Percentiles rank a stretch among this genome's conserved stretches.
Conservation (phyloP, 768 basidiomycete species). For the Tylopilus subfusipes region DNA sequence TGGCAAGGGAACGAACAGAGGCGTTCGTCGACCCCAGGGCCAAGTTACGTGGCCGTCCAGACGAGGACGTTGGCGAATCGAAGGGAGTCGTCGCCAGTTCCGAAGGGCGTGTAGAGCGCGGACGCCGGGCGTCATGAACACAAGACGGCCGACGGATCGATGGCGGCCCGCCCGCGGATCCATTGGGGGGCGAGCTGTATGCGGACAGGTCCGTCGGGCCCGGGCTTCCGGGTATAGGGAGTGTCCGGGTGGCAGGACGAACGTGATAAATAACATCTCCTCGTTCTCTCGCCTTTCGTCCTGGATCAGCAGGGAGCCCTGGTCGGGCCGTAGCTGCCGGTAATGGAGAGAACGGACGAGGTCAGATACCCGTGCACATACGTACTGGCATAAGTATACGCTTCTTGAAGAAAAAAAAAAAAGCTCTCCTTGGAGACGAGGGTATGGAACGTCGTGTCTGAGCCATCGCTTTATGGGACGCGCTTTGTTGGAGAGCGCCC, state of each 20-base stretch:
- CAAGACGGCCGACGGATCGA: not conserved
- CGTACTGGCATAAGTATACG: not conserved
- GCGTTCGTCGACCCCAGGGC: no score
- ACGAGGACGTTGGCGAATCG: not conserved
- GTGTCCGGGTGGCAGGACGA: not conserved
- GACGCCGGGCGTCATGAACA: no score
- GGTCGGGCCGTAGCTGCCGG: not conserved
- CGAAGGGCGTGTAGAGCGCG: no score
- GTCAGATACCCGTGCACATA: not conserved
- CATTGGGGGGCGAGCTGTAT: not conserved
- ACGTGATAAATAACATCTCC: not conserved
- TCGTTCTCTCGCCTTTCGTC: not conserved
- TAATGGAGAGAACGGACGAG: not conserved
- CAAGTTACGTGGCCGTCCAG: not conserved
- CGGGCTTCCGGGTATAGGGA: no score
- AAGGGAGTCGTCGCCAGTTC: no score
- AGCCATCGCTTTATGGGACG: not conserved
- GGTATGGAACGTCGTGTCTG: not conserved
- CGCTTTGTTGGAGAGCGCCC: not conserved
- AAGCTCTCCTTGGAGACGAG: not conserved
- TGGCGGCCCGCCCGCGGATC: not conserved
- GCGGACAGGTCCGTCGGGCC: not conserved
- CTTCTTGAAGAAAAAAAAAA: not conserved
- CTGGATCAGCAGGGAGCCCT: not conserved
- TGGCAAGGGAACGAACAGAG: not conserved